These are phyloP conservation scores for Solanum infundibuliforme DNA, from an alignment of 257 asterid genomes.

Conservation along the genomic window DNA sequence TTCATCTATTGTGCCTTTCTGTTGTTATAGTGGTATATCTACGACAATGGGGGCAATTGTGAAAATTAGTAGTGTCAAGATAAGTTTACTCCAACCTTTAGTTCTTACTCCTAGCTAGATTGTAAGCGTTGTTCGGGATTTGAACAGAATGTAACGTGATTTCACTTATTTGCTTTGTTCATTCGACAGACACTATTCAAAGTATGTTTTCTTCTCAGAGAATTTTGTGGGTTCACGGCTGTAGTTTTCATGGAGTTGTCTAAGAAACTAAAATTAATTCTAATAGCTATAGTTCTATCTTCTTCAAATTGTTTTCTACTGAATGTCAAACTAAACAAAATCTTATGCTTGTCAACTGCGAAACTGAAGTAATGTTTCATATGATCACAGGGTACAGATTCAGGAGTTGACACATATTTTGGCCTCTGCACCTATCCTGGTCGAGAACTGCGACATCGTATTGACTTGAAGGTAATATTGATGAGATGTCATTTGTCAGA, in stretches of 20 bases:
- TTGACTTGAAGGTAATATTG: slow-evolving; percentile 67
- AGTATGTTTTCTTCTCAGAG: neutral
- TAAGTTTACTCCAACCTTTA: neutral
- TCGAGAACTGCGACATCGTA: slow-evolving; percentile 74
- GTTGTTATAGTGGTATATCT: neutral
- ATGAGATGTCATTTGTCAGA: neutral
- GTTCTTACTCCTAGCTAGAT: neutral
- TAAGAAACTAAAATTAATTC: neutral
- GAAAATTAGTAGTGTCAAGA: neutral
- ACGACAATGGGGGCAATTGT: neutral
- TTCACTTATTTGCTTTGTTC: neutral
- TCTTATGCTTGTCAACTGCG: neutral
- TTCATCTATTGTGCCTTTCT: neutral
- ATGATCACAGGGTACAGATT: slow-evolving; percentile 55
- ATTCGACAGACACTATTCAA: neutral
- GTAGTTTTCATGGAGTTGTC: neutral
- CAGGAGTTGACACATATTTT: slow-evolving; percentile 90
- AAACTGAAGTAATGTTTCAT: neutral
- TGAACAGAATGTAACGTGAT: neutral
- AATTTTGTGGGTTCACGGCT: neutral
- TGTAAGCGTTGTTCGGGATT: neutral
- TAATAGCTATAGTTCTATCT: neutral
- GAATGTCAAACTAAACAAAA: neutral
- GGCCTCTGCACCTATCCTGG: slow-evolving; percentile 93
- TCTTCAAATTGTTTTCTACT: too few species aligned